These are phyloP conservation scores for Lentinula sp. DNA, from an alignment of 768 basidiomycete genomes.

Conservation along the genomic window DNA sequence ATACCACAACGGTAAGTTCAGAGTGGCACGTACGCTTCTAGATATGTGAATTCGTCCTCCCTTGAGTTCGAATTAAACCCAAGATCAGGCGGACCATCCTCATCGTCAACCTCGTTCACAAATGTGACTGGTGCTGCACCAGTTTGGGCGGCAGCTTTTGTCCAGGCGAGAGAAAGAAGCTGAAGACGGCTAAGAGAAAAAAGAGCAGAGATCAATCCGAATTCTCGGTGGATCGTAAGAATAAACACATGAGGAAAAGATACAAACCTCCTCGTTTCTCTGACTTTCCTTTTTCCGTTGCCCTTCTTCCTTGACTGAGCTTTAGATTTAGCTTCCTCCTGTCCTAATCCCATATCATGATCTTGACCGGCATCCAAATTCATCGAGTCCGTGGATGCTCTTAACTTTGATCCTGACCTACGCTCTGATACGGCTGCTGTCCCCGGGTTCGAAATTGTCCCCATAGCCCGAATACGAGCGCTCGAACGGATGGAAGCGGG, in stretches of 20 bases:
- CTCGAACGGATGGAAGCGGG: not conserved
- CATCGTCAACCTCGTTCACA: slow-evolving; percentile 34
- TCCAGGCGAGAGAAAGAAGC: slow-evolving; percentile 28
- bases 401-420: not conserved
- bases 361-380: not conserved
- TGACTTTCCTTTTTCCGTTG: not conserved
- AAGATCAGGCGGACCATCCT: slow-evolving; percentile 44
- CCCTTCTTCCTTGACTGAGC: not conserved
- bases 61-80: slow-evolving; percentile 38
- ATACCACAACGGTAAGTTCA: not conserved
- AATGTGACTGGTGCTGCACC: slow-evolving; percentile 29
- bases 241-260: not conserved
- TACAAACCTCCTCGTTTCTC: not conserved
- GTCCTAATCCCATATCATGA: not conserved
- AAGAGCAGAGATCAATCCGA: not conserved
- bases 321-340: not conserved
- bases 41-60: slow-evolving; percentile 29
- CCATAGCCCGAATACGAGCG: not conserved
- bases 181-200: slow-evolving; percentile 14
- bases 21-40: not conserved
- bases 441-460: not conserved
- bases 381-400: not conserved
- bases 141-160: slow-evolving; percentile 14
- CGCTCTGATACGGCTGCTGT: not conserved
- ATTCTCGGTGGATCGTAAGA: too few relatives aligned